Percentiles rank a stretch among this genome's conserved stretches.
Conservation (phyloP, 2,329 filamentous ascomycete genomes). For the Epichloe sylvatica region DNA sequence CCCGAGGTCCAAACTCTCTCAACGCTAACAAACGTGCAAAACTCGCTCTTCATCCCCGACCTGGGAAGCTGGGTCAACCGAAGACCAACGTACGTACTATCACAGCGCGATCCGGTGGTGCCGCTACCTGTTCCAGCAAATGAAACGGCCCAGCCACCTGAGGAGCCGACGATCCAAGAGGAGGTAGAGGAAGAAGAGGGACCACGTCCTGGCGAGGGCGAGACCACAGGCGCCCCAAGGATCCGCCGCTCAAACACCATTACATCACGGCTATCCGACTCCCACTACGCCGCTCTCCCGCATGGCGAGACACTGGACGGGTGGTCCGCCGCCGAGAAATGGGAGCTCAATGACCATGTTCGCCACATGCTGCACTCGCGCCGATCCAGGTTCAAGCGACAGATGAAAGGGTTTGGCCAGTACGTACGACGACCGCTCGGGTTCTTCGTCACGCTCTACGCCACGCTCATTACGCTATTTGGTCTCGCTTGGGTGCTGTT, state of each 20-base stretch:
- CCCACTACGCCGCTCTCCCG: slow-evolving; percentile 66
- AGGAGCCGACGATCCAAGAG: slow-evolving; percentile 8
- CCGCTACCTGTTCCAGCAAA: background rate
- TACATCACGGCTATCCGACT: slow-evolving; percentile 52
- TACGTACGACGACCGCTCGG: slow-evolving; percentile 66
- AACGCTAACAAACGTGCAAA: slow-evolving; percentile 78
- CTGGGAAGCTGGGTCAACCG: slow-evolving; percentile 65
- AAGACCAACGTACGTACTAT: slow-evolving; percentile 63
- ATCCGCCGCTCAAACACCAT: slow-evolving; percentile 41
- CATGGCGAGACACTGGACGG: slow-evolving; percentile 58
- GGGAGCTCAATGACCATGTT: slow-evolving; percentile 71
- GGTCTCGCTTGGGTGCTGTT: slow-evolving; percentile 85
- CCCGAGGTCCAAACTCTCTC: slow-evolving; percentile 72
- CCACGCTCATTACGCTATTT: slow-evolving; percentile 68
- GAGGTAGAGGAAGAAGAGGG: background rate
- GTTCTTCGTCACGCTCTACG: slow-evolving; percentile 73
- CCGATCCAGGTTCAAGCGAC: slow-evolving; percentile 63
- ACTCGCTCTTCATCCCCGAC: slow-evolving; percentile 74
- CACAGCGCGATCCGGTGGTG: slow-evolving; percentile 20
- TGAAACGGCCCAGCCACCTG: slow-evolving; percentile 2
- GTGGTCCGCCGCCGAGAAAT: slow-evolving; percentile 62
- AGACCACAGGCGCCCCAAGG: slow-evolving; percentile 9
- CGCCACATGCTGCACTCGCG: slow-evolving; percentile 77
- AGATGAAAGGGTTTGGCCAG: slow-evolving; percentile 66
- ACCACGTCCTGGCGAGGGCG: slow-evolving; percentile 9